A percentile compares a stretch with the other conserved stretches of the same genome.
Conservation (phyloP, 345 rosid species). For the Stellera chamaejasme region DNA sequence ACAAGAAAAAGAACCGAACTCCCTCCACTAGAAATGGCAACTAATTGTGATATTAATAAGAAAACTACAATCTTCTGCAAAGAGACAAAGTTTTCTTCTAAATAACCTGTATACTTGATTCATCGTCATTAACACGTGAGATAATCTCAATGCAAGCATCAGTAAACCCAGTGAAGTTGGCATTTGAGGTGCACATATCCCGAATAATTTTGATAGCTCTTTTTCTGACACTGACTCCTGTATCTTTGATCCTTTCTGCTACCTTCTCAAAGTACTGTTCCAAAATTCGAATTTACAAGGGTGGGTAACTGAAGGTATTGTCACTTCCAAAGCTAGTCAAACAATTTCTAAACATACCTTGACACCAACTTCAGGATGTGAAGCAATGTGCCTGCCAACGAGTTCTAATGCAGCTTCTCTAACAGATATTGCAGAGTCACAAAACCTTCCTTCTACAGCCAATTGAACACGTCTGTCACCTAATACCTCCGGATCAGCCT, state of each 20-base stretch:
- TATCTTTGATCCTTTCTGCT: slow-evolving; percentile 96
- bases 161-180: slow-evolving; percentile 80
- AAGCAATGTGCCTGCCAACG: slow-evolving; percentile 96
- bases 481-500: slow-evolving; percentile 95
- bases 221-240: slow-evolving; percentile 97
- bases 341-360: slow-evolving; percentile 40
- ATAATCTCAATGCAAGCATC: slow-evolving; percentile 87
- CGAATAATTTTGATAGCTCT: slow-evolving; percentile 92
- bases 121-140: slow-evolving; percentile 94
- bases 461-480: slow-evolving; percentile 86
- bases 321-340: slow-evolving; percentile 9
- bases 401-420: slow-evolving; percentile 99
- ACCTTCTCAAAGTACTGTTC: slow-evolving; percentile 95
- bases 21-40: no score
- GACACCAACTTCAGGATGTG: slow-evolving; percentile 94
- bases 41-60: no score
- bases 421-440: slow-evolving; percentile 97
- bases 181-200: slow-evolving; percentile 91
- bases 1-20: no score
- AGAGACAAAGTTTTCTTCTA: slow-evolving; percentile 1
- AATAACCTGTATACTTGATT: slow-evolving; percentile 91
- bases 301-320: slow-evolving; percentile 3
- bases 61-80: no score
- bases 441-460: slow-evolving; percentile 99
- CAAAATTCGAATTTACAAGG: neutral